phyloP scores from a whole-genome alignment of 83 land plant genomes.

The Isoetes engelmannii region DNA sequence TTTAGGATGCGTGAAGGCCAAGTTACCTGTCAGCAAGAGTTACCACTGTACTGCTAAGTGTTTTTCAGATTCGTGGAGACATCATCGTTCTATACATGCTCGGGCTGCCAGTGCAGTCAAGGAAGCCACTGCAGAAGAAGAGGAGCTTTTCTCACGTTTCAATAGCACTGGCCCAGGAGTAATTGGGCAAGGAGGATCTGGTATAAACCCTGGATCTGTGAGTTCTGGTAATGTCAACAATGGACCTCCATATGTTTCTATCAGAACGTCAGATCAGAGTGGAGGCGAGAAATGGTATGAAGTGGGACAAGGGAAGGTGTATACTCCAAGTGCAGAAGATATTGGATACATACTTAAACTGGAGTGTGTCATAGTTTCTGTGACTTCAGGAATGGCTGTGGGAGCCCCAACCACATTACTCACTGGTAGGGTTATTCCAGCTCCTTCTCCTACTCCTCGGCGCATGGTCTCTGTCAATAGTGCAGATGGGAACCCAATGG shows the following conservation, averaged over 20 bases:
- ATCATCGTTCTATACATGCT: slow-evolving; percentile 80
- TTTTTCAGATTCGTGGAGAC: slow-evolving; percentile 94
- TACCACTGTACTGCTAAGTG: slow-evolving; percentile 89
- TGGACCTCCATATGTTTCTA: slow-evolving; percentile 55
- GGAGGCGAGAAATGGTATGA: slow-evolving; percentile 89
- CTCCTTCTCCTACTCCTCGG: slow-evolving; percentile 87
- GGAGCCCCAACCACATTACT: slow-evolving; percentile 40
- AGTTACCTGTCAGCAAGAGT: slow-evolving; percentile 77
- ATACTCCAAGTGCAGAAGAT: slow-evolving; percentile 91
- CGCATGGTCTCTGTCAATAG: slow-evolving; percentile 64
- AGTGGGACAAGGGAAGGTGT: slow-evolving; percentile 78
- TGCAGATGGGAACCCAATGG: slow-evolving; percentile 46
- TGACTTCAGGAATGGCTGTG: slow-evolving; percentile 53
- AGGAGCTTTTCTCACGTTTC: slow-evolving; percentile 65
- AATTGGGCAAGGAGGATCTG: slow-evolving; percentile 22
- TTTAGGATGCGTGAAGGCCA: slow-evolving; percentile 83
- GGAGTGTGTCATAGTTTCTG: slow-evolving; percentile 76
- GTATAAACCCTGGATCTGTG: slow-evolving; percentile 21
- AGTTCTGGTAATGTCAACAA: slow-evolving; percentile 40
- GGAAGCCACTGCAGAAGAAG: slow-evolving; percentile 89
- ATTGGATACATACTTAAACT: slow-evolving; percentile 83
- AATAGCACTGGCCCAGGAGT: slow-evolving; percentile 35
- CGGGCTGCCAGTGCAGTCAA: slow-evolving; percentile 64
- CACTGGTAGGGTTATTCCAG: slow-evolving; percentile 90
- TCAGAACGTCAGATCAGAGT: slow-evolving; percentile 36